Evolutionary conservation across 2,329 filamentous ascomycete genomes (phyloP).

Genomic region (Helotiales sp.): DNA sequence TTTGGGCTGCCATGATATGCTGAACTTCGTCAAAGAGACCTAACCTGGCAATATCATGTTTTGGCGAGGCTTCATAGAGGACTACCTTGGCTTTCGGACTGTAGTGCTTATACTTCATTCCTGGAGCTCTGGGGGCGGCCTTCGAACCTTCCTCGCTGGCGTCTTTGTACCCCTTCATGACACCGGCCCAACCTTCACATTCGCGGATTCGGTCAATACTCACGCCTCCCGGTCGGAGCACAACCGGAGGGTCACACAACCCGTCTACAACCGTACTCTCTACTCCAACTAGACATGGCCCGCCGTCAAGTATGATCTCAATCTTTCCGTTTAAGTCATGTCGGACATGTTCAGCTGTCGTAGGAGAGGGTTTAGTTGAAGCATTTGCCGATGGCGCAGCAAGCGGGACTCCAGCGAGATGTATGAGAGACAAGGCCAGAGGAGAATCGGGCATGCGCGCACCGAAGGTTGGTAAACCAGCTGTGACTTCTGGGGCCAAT

Average conservation of each 20-base stretch:
- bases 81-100: conserved; percentile 87
- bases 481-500: conserved; percentile 90
- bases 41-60: conserved; percentile 36
- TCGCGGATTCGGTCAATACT: conserved; percentile 77
- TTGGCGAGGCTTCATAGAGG: conserved; percentile 68
- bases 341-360: conserved; percentile 84
- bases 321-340: conserved; percentile 85
- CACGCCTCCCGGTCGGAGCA: conserved; percentile 86
- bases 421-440: conserved; percentile 87
- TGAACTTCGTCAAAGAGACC: conserved; percentile 19
- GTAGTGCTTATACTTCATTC: conserved; percentile 99
- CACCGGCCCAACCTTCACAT: conserved; percentile 81
- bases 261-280: conserved; percentile 98
- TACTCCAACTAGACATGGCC: conserved; percentile 84
- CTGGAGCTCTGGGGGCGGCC: conserved; percentile 80
- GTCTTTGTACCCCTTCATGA: conserved; percentile 80
- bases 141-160: conserved; percentile 66
- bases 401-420: conserved; percentile 75
- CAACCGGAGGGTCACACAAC: conserved; percentile 76
- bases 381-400: conserved; percentile 95
- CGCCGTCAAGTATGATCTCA: conserved; percentile 86
- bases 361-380: conserved; percentile 90
- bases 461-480: conserved; percentile 82
- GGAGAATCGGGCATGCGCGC: conserved; percentile 85
- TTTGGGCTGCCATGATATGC: conserved; percentile 20